Conservation (phyloP, 2,329 filamentous ascomycete genomes). For the Calonectria hongkongensis region DNA sequence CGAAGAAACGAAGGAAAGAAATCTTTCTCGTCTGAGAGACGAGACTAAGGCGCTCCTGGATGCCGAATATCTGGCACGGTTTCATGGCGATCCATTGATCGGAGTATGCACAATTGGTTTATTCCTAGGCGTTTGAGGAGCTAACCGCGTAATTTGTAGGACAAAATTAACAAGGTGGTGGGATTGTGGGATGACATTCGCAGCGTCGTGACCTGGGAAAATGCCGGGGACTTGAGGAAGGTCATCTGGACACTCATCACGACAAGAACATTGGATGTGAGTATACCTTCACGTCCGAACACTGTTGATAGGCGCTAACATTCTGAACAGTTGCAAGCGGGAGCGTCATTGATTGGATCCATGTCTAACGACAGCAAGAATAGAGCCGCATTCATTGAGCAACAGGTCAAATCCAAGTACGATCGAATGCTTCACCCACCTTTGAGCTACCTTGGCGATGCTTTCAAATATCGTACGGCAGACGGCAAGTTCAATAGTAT, state of each 20-base stretch:
- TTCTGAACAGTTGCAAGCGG: background rate
- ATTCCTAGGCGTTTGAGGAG: too few species aligned
- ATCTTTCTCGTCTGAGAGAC: background rate
- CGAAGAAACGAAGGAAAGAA: conserved; percentile 13
- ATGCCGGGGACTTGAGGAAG: background rate
- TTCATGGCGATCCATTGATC: conserved; percentile 7
- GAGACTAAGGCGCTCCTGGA: background rate
- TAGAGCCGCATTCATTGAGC: background rate
- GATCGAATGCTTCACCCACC: conserved; percentile 50
- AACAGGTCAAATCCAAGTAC: conserved; percentile 47
- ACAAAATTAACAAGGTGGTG: background rate
- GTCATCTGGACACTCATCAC: background rate
- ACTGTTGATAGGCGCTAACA: background rate
- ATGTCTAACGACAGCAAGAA: background rate
- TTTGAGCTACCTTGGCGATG: conserved; percentile 51
- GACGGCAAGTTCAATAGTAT: conserved; percentile 57
- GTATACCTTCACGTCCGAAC: background rate
- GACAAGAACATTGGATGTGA: background rate
- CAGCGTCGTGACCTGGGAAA: background rate
- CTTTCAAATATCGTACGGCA: conserved; percentile 52
- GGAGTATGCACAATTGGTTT: background rate
- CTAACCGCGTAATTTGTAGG: background rate
- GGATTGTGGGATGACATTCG: background rate
- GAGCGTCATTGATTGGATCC: background rate
- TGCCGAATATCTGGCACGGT: background rate